Evolutionary conservation across 2,329 filamentous ascomycete genomes (phyloP).

Genomic region (Penicillium sclerotigenum): DNA sequence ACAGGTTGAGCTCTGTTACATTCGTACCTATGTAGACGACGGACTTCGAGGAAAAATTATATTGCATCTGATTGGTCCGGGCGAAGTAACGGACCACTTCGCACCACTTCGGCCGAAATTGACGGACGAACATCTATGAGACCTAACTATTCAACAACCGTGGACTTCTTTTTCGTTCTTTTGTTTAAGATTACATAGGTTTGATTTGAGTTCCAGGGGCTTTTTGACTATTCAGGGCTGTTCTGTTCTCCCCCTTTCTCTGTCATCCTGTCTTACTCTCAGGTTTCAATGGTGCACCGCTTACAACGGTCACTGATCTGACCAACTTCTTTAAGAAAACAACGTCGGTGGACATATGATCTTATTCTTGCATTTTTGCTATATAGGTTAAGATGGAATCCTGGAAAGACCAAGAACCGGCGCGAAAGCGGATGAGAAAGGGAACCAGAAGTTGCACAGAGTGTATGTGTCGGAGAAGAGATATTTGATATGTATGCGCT

Average conservation of each 20-base stretch:
- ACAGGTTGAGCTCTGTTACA: too few relatives aligned
- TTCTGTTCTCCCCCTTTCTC: not conserved
- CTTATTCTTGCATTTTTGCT: not conserved
- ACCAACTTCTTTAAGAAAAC: not conserved
- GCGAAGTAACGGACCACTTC: not conserved
- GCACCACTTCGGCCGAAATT: constrained; percentile 18
- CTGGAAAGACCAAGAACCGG: constrained; percentile 32
- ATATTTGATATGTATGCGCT: not conserved
- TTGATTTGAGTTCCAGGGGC: not conserved
- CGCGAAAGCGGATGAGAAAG: constrained; percentile 45
- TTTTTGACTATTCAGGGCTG: not conserved
- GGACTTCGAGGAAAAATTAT: too few relatives aligned
- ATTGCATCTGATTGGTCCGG: not conserved
- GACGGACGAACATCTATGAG: constrained; percentile 19
- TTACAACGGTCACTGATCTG: not conserved
- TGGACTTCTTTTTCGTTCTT: not conserved
- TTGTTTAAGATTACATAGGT: constrained; percentile 1
- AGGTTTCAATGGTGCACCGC: not conserved
- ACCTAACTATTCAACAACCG: not conserved
- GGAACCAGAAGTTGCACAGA: constrained; percentile 45
- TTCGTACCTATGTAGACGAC: too few relatives aligned
- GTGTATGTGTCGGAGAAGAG: constrained; percentile 27
- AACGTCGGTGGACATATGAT: not conserved
- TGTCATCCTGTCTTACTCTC: not conserved
- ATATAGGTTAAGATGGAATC: constrained; percentile 13